Conservation (phyloP, 169 alveolate genomes). For the Cryptosporidium tyzzeri region DNA sequence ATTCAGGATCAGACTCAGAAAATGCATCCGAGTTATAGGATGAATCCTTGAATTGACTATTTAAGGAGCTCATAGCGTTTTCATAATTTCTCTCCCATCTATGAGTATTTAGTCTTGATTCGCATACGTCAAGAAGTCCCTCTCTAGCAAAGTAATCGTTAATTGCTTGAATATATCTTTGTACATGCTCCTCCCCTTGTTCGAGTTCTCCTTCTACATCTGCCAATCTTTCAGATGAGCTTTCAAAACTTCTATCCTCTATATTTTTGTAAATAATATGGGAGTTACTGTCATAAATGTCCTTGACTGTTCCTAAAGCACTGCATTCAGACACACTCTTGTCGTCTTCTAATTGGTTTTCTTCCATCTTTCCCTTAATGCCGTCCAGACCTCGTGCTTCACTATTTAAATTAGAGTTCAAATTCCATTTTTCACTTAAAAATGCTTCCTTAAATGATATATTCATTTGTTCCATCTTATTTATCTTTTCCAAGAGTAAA, state of each 20-base stretch:
- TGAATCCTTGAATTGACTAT: constrained; percentile 7
- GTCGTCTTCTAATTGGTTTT: constrained; percentile 12
- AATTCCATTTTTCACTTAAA: constrained; percentile 43
- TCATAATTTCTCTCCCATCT: constrained; percentile 59
- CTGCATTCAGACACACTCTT: constrained; percentile 12
- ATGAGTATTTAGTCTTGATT: constrained; percentile 43
- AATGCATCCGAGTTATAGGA: background rate
- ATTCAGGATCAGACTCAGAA: background rate
- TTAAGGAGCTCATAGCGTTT: constrained; percentile 61
- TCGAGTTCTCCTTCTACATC: constrained; percentile 14
- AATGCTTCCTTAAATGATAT: constrained; percentile 36
- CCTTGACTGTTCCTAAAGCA: constrained; percentile 33
- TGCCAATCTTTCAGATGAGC: constrained; percentile 24
- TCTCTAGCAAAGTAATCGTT: constrained; percentile 32
- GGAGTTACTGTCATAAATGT: constrained; percentile 24
- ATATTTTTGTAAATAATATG: background rate
- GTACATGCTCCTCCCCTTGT: constrained; percentile 45
- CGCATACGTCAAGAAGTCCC: constrained; percentile 26
- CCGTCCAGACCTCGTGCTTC: background rate
- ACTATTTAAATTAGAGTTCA: background rate
- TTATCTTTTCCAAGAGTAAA: constrained; percentile 36
- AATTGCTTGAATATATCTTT: constrained; percentile 33
- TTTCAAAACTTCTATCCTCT: background rate
- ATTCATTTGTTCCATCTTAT: constrained; percentile 59
- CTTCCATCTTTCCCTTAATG: background rate